Percentiles rank a stretch among this genome's conserved stretches.
These are phyloP conservation scores for Monilinia laxa DNA, from an alignment of 2,329 filamentous ascomycete genomes.

Conservation along the genomic window DNA sequence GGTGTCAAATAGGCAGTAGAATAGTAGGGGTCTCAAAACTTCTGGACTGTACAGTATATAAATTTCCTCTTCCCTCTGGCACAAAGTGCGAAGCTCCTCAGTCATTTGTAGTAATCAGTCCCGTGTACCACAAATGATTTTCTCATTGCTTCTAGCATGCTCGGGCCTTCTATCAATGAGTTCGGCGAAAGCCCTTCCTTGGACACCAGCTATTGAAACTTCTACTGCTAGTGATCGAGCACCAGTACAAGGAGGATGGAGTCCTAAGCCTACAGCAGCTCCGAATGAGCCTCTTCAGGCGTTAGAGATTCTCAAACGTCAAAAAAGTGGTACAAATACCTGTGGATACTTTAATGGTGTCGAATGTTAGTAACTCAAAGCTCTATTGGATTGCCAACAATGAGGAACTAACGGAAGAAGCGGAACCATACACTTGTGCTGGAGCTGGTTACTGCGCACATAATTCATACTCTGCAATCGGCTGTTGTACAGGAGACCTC, in stretches of 20 bases:
- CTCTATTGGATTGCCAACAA: not conserved
- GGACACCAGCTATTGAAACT: not conserved
- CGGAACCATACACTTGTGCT: slow-evolving; percentile 8
- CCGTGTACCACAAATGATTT: not conserved
- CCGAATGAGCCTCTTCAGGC: not conserved
- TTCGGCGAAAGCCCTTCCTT: slow-evolving; percentile 3
- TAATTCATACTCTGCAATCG: slow-evolving; percentile 8
- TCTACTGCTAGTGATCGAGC: not conserved
- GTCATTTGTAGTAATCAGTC: not conserved
- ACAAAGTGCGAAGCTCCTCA: not conserved
- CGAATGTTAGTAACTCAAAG: not conserved
- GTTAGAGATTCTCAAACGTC: not conserved
- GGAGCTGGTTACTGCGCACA: slow-evolving; percentile 9
- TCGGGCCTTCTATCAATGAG: not conserved
- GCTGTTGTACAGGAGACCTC: not conserved
- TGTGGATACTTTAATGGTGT: slow-evolving; percentile 11
- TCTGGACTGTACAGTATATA: not conserved
- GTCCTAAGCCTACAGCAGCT: not conserved
- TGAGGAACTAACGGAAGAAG: not conserved
- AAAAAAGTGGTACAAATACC: not conserved
- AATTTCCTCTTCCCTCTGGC: not conserved
- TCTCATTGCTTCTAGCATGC: not conserved
- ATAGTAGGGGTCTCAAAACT: not conserved
- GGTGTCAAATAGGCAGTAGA: not conserved
- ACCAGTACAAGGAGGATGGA: not conserved